Conservation (phyloP, 768 basidiomycete genomes). For the Hygrophoropsis aurantiaca region DNA sequence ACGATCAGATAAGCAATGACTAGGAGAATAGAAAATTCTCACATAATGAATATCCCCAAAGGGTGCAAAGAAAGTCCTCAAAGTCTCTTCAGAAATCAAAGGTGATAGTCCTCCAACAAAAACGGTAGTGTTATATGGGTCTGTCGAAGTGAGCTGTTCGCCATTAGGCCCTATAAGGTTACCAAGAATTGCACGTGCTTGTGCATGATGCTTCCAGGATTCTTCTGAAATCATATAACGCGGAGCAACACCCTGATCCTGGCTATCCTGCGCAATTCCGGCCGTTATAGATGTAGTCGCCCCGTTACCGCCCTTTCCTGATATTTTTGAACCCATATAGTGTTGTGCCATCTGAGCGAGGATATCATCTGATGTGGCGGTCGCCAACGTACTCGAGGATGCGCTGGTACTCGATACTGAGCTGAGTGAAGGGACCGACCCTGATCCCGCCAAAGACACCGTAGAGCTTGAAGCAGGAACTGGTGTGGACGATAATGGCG, state of each 20-base stretch:
- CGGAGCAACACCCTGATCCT: slow-evolving; percentile 40
- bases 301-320: slow-evolving; percentile 21
- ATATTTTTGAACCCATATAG: slow-evolving; percentile 38
- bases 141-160: slow-evolving; percentile 82
- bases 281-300: slow-evolving; percentile 28
- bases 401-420: slow-evolving; percentile 46
- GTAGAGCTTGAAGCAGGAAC: slow-evolving; percentile 45
- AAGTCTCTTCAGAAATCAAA: slow-evolving; percentile 86
- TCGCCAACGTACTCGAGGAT: slow-evolving; percentile 50
- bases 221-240: slow-evolving; percentile 68
- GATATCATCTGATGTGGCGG: slow-evolving; percentile 53
- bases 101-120: slow-evolving; percentile 92
- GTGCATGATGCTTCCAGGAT: slow-evolving; percentile 83
- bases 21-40: slow-evolving; percentile 27
- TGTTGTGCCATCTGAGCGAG: slow-evolving; percentile 51
- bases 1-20: slow-evolving; percentile 3
- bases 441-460: slow-evolving; percentile 51
- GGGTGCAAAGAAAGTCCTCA: slow-evolving; percentile 88
- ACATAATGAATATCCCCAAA: slow-evolving; percentile 94
- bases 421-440: slow-evolving; percentile 50
- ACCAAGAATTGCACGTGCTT: slow-evolving; percentile 78
- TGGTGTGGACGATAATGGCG: slow-evolving; percentile 27
- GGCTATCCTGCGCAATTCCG: slow-evolving; percentile 44
- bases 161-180: slow-evolving; percentile 86
- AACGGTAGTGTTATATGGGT: slow-evolving; percentile 95